These are phyloP conservation scores for Mycena galericulata DNA, from an alignment of 768 basidiomycete genomes.

Conservation along the genomic window DNA sequence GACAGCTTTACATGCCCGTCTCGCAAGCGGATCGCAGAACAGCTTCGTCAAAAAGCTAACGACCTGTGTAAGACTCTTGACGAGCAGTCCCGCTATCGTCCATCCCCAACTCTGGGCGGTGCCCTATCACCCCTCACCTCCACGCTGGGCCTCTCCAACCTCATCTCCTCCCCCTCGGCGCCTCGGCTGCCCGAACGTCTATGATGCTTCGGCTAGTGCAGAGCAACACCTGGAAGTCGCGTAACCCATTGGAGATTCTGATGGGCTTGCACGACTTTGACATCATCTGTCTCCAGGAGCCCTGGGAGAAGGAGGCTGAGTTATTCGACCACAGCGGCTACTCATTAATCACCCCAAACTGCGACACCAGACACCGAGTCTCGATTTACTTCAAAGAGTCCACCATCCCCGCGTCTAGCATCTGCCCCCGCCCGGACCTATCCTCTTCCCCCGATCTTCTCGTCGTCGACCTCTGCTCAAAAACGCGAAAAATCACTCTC, in stretches of 20 bases:
- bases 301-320: neutral
- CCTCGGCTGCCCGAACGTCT: constrained; percentile 12
- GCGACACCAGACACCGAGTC: neutral
- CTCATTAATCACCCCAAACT: neutral
- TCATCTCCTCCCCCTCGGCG: neutral
- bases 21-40: too few species aligned
- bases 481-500: too few species aligned
- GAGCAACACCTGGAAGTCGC: too few species aligned
- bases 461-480: too few species aligned
- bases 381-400: too few species aligned
- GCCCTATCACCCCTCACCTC: neutral
- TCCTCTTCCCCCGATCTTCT: too few species aligned
- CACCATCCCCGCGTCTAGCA: too few species aligned
- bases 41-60: neutral
- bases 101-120: neutral
- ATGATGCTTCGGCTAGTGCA: neutral
- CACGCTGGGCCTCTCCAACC: neutral
- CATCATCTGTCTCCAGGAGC: too few species aligned
- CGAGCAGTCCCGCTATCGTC: neutral
- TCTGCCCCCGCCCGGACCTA: too few species aligned
- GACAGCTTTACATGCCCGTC: too few species aligned
- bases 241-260: too few species aligned
- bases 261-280: too few species aligned
- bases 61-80: neutral
- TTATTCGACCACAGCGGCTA: neutral